Evolutionary conservation across 441 rosid genomes (phyloP).

Genomic region (Corymbia citriodora): DNA sequence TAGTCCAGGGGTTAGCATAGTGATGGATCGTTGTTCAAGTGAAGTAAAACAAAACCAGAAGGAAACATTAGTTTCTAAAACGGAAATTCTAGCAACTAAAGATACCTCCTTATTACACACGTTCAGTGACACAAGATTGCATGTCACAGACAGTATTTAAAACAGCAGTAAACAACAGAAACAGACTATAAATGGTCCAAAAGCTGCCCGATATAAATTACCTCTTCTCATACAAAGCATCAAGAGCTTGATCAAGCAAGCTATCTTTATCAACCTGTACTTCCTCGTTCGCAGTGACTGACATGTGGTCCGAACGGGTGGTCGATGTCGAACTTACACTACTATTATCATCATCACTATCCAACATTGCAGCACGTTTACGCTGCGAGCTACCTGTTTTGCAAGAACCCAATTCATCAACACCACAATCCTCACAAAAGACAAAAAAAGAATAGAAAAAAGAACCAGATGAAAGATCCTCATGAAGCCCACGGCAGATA

Average conservation of each 20-base stretch:
- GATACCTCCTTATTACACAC: neutral
- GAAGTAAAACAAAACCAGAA: neutral
- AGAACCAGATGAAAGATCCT: neutral
- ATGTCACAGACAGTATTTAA: neutral
- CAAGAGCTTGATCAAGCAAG: slow-evolving; percentile 75
- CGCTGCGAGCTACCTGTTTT: slow-evolving; percentile 49
- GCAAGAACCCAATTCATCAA: neutral
- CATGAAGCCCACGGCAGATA: neutral
- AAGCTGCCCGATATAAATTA: neutral
- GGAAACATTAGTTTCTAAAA: neutral
- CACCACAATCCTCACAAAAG: neutral
- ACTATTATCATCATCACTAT: slow-evolving; percentile 60
- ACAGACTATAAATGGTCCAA: neutral
- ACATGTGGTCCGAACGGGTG: slow-evolving; percentile 47
- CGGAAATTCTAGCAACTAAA: neutral
- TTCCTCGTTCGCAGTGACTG: slow-evolving; percentile 47
- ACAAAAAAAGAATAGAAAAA: neutral
- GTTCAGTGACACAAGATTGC: neutral
- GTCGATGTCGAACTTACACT: slow-evolving; percentile 78
- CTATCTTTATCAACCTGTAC: slow-evolving; percentile 54
- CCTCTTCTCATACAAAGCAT: slow-evolving; percentile 89
- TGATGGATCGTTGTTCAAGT: neutral
- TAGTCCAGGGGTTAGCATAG: neutral
- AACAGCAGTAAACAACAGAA: neutral
- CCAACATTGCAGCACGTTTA: slow-evolving; percentile 50